Evolutionary conservation across 345 rosid species (phyloP), one percentile per base, ranked within the genome.

Genomic region (Geranium rotundifolium): DNA sequence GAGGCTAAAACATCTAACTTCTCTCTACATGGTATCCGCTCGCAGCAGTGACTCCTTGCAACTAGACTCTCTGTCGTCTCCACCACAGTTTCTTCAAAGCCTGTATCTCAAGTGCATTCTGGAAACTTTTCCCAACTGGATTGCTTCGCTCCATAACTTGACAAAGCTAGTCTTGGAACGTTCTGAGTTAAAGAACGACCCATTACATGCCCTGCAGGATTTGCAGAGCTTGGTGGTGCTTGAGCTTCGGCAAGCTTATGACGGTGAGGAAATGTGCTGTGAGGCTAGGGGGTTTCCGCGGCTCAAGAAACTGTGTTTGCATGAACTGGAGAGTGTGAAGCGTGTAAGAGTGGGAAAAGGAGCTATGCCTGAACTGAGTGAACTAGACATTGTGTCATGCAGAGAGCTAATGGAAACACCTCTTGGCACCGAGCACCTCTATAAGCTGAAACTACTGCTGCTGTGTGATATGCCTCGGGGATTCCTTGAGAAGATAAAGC

Each of bases 201-300:
- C 76, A 15, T 67, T 72, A 5, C 56, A 46, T 8, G 17, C 65
- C n/a, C 73, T 76, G 15, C 71, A 57, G 37, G 39, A 19, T 23
- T 49, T 69, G 49, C 67, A 74, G 12, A 76, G 61, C 46, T 73
- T 76, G 8, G 68, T 72, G 15, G 72, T 72, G 49, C 67, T 76
- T 0, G 71, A 76, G 55, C 30, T 76, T 9, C 71, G 65, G 7
- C 56, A 72, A 16, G 69, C 62, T 19, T 63, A 57, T 37, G 65
- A 62, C 17, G 72, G 76, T 52, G 46, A 63, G 9, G 50, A 60
- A 15, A 41, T 72, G 56, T 9, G 23, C 16, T 76, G 72, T 27
- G 15, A 29, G 29, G 67, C 66, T n/a, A 66, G 58, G n/a, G 71
- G 79, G 17, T 76, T 72, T 19, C 39, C 31, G 63, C 72, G 66